phyloP scores from a whole-genome alignment of 1,284 basidiomycete species.

The Cryptococcus floricola region DNA sequence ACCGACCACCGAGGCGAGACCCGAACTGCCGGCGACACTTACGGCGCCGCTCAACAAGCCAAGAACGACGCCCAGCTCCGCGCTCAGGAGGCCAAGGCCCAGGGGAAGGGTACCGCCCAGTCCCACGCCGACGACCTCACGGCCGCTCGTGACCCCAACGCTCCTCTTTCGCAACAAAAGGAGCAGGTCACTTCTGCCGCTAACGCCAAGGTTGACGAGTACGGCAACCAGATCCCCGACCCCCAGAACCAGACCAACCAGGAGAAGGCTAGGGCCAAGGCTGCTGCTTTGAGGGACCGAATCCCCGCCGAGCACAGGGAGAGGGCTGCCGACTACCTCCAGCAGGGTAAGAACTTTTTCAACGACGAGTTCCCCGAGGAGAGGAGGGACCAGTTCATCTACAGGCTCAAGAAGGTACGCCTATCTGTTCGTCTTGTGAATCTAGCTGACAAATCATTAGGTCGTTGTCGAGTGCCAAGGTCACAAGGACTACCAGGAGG shows the following conservation, averaged over 20 bases:
- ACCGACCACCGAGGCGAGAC: slow-evolving; percentile 45
- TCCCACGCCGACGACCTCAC: slow-evolving; percentile 54
- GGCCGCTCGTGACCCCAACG: slow-evolving; percentile 50
- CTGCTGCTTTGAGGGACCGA: slow-evolving; percentile 55
- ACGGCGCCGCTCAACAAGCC: slow-evolving; percentile 43
- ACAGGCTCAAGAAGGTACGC: slow-evolving; percentile 56
- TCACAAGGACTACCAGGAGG: slow-evolving; percentile 83
- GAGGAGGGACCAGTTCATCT: slow-evolving; percentile 59
- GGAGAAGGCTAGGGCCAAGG: slow-evolving; percentile 50
- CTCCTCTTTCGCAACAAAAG: slow-evolving; percentile 37
- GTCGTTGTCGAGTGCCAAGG: slow-evolving; percentile 72
- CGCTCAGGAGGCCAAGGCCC: slow-evolving; percentile 38
- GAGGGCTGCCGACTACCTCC: slow-evolving; percentile 8
- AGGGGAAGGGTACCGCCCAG: slow-evolving; percentile 35
- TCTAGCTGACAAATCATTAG: slow-evolving; percentile 7
- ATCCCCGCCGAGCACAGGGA: slow-evolving; percentile 46
- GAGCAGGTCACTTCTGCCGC: slow-evolving; percentile 21
- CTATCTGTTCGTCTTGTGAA: not conserved
- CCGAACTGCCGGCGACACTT: slow-evolving; percentile 42
- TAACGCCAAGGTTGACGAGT: slow-evolving; percentile 49
- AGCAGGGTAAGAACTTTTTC: slow-evolving; percentile 60
- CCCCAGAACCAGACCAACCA: slow-evolving; percentile 59
- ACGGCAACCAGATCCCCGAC: slow-evolving; percentile 26
- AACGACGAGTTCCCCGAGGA: slow-evolving; percentile 85
- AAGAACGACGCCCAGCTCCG: slow-evolving; percentile 34